Base-by-base conservation (phyloP, 805 yeast genomes). In the Nakazawaea ernobii region DNA sequence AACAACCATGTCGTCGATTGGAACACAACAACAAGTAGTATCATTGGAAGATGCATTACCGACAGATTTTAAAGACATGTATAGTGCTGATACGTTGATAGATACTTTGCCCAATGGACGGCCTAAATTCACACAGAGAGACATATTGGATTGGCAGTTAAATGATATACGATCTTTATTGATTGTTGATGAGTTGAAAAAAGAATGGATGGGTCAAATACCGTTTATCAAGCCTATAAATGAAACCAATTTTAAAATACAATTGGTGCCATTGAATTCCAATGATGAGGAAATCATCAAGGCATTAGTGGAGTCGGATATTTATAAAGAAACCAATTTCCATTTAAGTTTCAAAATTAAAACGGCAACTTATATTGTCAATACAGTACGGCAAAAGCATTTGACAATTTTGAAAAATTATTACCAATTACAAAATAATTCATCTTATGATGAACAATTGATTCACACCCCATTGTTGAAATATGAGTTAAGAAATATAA, bases 401-500 rank as follows among this genome's bases (percentile, higher is more conserved):
- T 50, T 48, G 17, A 49, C 49, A 13, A 46, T 59, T 26, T 49
- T 66, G 32, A 52, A 59, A 9, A 51, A 53, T 15, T 58, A 57
- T 30, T 61, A 57, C 47, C 50, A 53, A 17, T 45, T 64, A 15
- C 55, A 55, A 47, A 46, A 32, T 43, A 52, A 39, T 24, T 33
- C 30, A 32, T 30, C 35, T 3, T 35, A 43, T 43, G 43, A 35
- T 11, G 36, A 39, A 14, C 32, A 24, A 15, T 14, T 42, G n/a
- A 44, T 61, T 32, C 54, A 52, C 38, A 63, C 59, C 38, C 51
- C 53, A 15, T 65, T 59, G 43, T 55, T 59, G 29, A 63, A 63
- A 48, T 63, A 57, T 26, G 86, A 84, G 59, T 84, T 90, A 88
- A 68, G 91, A 54, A 81, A 83, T 56, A 74, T 85, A 27, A 80